These are phyloP conservation scores for Myochromella boudieri DNA, from an alignment of 768 basidiomycete species.

Conservation along the genomic window DNA sequence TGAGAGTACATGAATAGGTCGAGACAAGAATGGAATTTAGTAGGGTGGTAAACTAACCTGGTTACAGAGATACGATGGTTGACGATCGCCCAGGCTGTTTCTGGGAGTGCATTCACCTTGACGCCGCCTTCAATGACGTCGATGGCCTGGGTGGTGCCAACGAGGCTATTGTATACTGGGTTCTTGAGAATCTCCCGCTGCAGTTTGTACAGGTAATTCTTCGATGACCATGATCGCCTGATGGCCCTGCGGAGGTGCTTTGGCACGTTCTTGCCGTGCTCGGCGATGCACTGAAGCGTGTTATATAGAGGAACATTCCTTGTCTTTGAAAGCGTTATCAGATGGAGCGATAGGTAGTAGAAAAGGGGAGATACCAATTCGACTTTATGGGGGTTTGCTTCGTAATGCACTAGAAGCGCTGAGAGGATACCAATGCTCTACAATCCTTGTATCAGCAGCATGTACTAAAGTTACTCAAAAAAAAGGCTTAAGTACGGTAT, in stretches of 20 bases:
- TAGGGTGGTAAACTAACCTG: no score
- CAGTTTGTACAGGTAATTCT: conserved; percentile 50
- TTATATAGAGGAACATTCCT: conserved; percentile 59
- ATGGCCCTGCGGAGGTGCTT: conserved; percentile 46
- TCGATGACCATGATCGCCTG: conserved; percentile 42
- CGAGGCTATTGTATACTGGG: conserved; percentile 40
- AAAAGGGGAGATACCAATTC: conserved; percentile 55
- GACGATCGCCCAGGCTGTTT: conserved; percentile 64
- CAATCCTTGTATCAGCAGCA: neutral
- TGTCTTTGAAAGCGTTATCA: conserved; percentile 38
- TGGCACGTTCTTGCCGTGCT: conserved; percentile 58
- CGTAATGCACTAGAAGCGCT: conserved; percentile 64
- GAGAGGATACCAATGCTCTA: conserved; percentile 84
- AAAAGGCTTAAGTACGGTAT: conserved; percentile 66
- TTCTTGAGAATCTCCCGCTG: conserved; percentile 46
- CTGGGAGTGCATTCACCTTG: conserved; percentile 80
- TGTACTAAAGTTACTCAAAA: neutral
- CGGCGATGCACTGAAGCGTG: conserved; percentile 64
- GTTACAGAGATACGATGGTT: conserved; percentile 71
- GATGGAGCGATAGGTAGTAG: no score
- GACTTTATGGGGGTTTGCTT: conserved; percentile 57
- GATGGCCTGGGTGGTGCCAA: conserved; percentile 76
- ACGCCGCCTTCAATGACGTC: conserved; percentile 67
- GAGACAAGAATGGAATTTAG: no score
- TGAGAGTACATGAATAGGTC: no score